phyloP scores from a whole-genome alignment of 2,329 filamentous ascomycete genomes.

The Sclerotinia minor region DNA sequence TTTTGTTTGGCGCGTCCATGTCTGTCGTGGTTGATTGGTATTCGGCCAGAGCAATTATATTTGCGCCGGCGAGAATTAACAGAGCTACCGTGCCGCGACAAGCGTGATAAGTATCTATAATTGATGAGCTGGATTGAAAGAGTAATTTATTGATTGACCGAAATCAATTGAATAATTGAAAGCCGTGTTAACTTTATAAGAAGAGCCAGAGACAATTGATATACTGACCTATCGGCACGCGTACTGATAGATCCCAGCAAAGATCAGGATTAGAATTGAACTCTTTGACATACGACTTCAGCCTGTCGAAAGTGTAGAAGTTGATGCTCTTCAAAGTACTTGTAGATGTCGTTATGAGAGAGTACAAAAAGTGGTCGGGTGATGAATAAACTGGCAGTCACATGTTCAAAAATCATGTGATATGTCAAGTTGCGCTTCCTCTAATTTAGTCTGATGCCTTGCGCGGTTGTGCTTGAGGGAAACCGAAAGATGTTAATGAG shows the following conservation, averaged over 20 bases:
- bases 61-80: conserved; percentile 27
- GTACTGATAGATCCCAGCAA: conserved; percentile 19
- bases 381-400: conserved; percentile 22
- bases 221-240: conserved; percentile 21
- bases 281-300: conserved; percentile 7
- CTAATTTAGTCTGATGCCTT: background rate
- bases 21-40: conserved; percentile 22
- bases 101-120: conserved; percentile 17
- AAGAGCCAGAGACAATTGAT: conserved; percentile 15
- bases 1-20: conserved; percentile 37
- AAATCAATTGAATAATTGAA: conserved; percentile 29
- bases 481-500: background rate
- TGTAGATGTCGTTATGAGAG: conserved; percentile 16
- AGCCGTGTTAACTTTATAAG: background rate
- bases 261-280: background rate
- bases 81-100: conserved; percentile 9
- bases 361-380: conserved; percentile 25
- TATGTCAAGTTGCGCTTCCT: conserved; percentile 19
- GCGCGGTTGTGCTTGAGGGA: background rate
- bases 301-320: conserved; percentile 2
- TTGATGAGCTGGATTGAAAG: conserved; percentile 13
- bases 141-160: conserved; percentile 28
- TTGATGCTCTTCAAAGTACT: conserved; percentile 12
- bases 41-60: conserved; percentile 28
- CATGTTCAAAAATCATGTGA: conserved; percentile 23